Conservation (phyloP, 306 rosid genomes). For the Inga leiocalycina region DNA sequence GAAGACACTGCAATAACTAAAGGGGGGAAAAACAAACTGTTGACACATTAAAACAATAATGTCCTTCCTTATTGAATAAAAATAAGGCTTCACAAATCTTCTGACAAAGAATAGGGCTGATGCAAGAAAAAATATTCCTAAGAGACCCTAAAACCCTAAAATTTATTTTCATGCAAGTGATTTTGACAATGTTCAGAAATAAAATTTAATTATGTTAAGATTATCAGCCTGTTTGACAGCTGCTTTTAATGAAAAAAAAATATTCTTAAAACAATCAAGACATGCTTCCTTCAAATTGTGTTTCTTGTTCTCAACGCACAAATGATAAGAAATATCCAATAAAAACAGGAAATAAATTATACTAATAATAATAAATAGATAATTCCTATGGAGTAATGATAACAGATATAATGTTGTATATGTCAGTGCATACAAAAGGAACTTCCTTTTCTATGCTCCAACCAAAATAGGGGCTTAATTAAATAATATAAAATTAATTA, state of each 20-base stretch:
- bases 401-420: no score
- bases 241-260: not conserved
- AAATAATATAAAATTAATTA: not conserved
- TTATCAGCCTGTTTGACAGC: not conserved
- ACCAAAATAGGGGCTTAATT: not conserved
- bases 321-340: not conserved
- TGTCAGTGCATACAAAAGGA: not conserved
- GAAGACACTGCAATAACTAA: constrained; percentile 17
- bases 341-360: not conserved
- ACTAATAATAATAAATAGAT: not conserved
- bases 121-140: constrained; percentile 1
- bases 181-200: constrained; percentile 20
- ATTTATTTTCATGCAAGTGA: not conserved
- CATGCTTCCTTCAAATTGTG: not conserved
- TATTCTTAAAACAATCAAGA: not conserved
- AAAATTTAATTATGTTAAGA: not conserved
- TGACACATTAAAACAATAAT: constrained; percentile 9
- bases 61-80: constrained; percentile 5
- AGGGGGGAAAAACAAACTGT: not conserved
- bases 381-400: not conserved
- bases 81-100: constrained; percentile 24
- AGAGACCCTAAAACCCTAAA: not conserved
- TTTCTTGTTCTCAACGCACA: not conserved
- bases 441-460: not conserved
- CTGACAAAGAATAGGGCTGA: not conserved